Base-by-base conservation (phyloP, 2,329 filamentous ascomycete genomes). In the Xylaria sp. region DNA sequence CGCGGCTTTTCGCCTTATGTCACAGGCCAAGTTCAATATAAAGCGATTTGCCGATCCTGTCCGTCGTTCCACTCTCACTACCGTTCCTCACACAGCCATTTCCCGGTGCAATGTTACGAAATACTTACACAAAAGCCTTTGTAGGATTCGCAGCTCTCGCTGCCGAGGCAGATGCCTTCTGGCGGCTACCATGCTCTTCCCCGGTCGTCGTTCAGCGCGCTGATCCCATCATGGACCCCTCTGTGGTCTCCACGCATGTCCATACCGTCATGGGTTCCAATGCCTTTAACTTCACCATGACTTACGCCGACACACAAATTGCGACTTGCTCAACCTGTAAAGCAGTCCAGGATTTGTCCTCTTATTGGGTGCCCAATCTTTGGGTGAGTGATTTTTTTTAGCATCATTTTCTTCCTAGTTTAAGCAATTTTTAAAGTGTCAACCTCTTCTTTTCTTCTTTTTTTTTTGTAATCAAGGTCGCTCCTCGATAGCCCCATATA, bases 361-460 rank as follows among this genome's bases (percentile, higher is more conserved):
- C 86, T 70, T 91, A 91, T 76, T 91, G 89, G 88, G 85, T 85
- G n/a, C 87, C 88, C 0, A 79, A 80, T 62, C 76, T 90, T 1
- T 77, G n/a, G n/a, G n/a, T n/a, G n/a, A n/a, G n/a, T n/a, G n/a
- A n/a, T n/a, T n/a, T n/a, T 41, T 8, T 19, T 46, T 25, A 11
- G 19, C 4, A 3, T 10, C 5, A 27, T 38, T 23, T 13, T 23
- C 21, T 40, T 41, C n/a, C 13, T 37, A 23, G 27, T 52, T 17
- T n/a, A 4, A 0, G n/a, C 17, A 13, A 19, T 33, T 17, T 33
- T 15, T 2, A 19, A 17, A 3, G n/a, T n/a, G n/a, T n/a, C n/a
- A 19, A 4, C 3, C 2, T 2, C 25, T 13, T 31, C 33, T 2
- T 5, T 33, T 33, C 9, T 11, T 48, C n/a, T n/a, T n/a, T n/a